phyloP scores from a whole-genome alignment of 371 early-diverging fungal genomes.

The Lichtheimia hyalospora region DNA sequence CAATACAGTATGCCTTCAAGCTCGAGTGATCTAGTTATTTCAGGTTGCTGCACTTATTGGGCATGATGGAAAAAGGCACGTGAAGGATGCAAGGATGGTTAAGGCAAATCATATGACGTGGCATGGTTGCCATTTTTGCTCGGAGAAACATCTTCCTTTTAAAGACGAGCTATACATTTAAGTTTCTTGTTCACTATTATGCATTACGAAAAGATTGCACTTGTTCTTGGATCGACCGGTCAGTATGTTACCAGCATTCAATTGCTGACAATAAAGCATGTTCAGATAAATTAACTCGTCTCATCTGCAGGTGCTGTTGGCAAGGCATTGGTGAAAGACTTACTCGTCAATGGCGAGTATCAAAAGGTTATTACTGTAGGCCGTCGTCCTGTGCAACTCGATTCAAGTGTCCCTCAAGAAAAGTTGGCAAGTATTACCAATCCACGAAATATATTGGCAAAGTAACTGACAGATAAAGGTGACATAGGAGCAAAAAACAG shows the following conservation, averaged over 20 bases:
- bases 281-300: too few species aligned
- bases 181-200: not conserved
- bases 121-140: too few species aligned
- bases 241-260: not conserved
- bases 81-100: too few species aligned
- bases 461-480: not conserved
- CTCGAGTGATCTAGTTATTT: too few species aligned
- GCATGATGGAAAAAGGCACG: too few species aligned
- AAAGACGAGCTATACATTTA: too few species aligned
- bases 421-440: slow-evolving; percentile 37
- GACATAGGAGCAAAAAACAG: slow-evolving; percentile 35
- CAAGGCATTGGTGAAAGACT: slow-evolving; percentile 60
- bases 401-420: slow-evolving; percentile 49
- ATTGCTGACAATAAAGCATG: too few species aligned
- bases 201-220: slow-evolving; percentile 15
- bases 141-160: too few species aligned
- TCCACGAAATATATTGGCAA: not conserved
- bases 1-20: too few species aligned
- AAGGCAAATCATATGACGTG: too few species aligned
- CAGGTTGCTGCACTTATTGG: too few species aligned
- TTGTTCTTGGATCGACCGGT: slow-evolving; percentile 48
- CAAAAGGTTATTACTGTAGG: slow-evolving; percentile 63
- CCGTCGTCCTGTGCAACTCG: slow-evolving; percentile 55
- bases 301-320: slow-evolving; percentile 65
- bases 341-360: slow-evolving; percentile 61